A percentile compares a stretch with the other conserved stretches of the same genome.
Conservation (phyloP, 2,329 filamentous ascomycete species). For the Colletotrichum trifolii region DNA sequence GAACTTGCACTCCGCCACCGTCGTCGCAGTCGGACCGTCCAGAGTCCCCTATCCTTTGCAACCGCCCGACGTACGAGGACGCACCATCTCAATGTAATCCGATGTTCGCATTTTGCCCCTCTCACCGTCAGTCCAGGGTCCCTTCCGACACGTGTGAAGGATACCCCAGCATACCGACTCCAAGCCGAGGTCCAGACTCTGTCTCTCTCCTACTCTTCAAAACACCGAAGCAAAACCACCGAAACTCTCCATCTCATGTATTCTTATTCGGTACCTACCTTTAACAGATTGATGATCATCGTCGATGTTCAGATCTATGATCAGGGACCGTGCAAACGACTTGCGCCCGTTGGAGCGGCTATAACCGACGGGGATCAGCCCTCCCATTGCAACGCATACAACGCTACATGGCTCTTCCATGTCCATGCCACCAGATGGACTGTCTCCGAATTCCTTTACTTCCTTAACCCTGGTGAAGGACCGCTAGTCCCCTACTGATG, state of each 20-base stretch:
- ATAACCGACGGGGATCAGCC: constrained; percentile 16
- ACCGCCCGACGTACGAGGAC: neutral
- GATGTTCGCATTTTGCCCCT: neutral
- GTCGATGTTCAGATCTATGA: neutral
- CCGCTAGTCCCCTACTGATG: neutral
- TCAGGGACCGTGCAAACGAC: constrained; percentile 6
- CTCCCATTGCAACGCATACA: neutral
- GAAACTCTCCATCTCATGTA: neutral
- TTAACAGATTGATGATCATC: constrained; percentile 7
- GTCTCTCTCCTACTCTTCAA: neutral
- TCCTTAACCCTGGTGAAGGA: neutral
- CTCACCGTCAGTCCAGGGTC: constrained; percentile 2
- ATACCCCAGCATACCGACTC: constrained; percentile 19
- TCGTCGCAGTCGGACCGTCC: constrained; percentile 9
- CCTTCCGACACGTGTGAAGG: neutral
- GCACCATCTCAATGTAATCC: neutral
- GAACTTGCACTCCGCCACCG: constrained; percentile 2
- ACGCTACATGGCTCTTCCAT: constrained; percentile 5
- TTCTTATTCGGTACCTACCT: neutral
- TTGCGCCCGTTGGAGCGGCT: constrained; percentile 29
- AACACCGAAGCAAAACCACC: constrained; percentile 10
- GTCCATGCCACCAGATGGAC: neutral
- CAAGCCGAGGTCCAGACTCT: constrained; percentile 8
- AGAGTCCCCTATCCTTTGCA: constrained; percentile 1
- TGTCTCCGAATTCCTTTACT: neutral